Evolutionary conservation across 192 early-diverging fungal genomes (phyloP), one percentile per base, ranked within the genome.

Genomic region (Coemansia nantahalensis): DNA sequence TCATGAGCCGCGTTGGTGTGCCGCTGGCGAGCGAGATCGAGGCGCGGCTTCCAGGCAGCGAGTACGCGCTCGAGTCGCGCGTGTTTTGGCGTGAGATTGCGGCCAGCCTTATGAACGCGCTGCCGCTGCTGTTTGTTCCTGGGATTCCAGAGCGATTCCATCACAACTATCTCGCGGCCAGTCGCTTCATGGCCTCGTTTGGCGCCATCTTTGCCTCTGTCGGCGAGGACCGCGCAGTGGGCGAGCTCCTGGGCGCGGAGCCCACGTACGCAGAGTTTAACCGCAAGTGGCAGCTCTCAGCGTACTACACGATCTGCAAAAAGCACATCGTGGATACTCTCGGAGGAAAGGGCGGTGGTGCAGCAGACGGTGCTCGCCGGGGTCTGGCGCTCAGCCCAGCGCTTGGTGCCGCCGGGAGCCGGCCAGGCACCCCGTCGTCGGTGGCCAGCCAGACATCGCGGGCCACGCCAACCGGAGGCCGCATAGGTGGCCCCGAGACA

Each of bases 111-210:
- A 48, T 65, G 11, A 23, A 34, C 14, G 16, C 33, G 4, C 42
- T 73, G 45, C 69, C 69, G 15, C 41, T 73, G 28, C 41, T 73
- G n/a, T 73, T 73, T 54, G 69, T 73, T 19, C 69, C 69, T 6
- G 69, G 62, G 12, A 59, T 65, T 39, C 69, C 69, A 10, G 62
- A 60, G 3, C 58, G 52, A 15, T 73, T 73, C 58, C 58, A 62
- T 33, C 22, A 51, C 39, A 73, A 73, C 53, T 73, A 73, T 41
- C 31, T 31, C 44, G 30, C 43, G 1, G 45, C 58, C 5, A 48
- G 54, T 23, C 14, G 16, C 17, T 57, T 65, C 45, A 52, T 56
- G 49, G 35, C 54, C 14, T 44, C 46, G 42, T 73, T 73, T 31
- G 45, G 54, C 45, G 34, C 11, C 1, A 26, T 60, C 18, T 67